Percentiles rank a stretch among this genome's conserved stretches.
Evolutionary conservation across 129 eudicot species (phyloP).

Genomic region (Flaveria ramosissima): DNA sequence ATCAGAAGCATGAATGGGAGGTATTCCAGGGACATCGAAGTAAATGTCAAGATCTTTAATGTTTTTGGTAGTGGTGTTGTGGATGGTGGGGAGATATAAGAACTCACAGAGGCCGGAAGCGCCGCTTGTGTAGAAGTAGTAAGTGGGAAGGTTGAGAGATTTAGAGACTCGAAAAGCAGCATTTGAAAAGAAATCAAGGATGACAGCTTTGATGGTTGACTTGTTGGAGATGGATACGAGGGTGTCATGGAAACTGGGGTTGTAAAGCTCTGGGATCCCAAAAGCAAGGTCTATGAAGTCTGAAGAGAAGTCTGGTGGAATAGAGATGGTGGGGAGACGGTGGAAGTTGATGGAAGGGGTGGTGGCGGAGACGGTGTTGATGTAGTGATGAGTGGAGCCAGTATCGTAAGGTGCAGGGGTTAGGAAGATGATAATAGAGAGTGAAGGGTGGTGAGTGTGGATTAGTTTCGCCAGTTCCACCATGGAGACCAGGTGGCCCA

Average conservation of each 20-base stretch:
- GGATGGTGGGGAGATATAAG: constrained; percentile 40
- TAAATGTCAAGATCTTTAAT: constrained; percentile 7
- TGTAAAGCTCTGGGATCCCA: constrained; percentile 47
- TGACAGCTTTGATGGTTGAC: constrained; percentile 44
- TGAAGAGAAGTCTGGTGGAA: constrained; percentile 34
- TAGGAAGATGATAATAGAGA: constrained; percentile 40
- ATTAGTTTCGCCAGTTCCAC: constrained; percentile 58
- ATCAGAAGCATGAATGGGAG: constrained; percentile 42
- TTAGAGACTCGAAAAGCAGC: constrained; percentile 47
- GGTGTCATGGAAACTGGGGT: constrained; percentile 35
- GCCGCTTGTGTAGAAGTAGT: constrained; percentile 48
- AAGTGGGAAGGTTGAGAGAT: constrained; percentile 51
- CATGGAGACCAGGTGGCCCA: constrained; percentile 54
- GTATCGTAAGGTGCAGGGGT: constrained; percentile 31
- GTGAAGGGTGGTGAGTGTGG: constrained; percentile 32
- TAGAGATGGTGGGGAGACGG: constrained; percentile 39
- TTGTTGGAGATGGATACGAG: constrained; percentile 45
- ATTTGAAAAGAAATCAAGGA: constrained; percentile 65
- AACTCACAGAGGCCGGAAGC: constrained; percentile 42
- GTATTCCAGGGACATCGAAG: constrained; percentile 47
- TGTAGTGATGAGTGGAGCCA: constrained; percentile 38
- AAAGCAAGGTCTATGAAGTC: constrained; percentile 28
- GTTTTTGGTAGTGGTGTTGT: constrained; percentile 22
- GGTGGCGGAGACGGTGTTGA: constrained; percentile 37
- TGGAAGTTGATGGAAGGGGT: constrained; percentile 54